These are phyloP conservation scores for Hirschfeldia incana DNA, from an alignment of 345 rosid genomes.

Conservation along the genomic window DNA sequence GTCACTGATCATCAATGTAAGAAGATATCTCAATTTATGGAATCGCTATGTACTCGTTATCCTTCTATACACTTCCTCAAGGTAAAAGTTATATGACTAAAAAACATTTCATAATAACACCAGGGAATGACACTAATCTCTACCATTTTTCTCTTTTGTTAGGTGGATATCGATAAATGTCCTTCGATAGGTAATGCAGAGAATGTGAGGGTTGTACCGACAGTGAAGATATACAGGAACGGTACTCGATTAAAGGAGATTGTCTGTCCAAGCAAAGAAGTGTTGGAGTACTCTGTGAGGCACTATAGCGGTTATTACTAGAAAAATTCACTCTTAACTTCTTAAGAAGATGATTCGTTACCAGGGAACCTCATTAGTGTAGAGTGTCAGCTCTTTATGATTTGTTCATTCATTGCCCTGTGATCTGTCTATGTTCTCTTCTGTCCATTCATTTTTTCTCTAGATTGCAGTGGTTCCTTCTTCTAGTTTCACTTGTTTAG, in stretches of 20 bases:
- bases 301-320: constrained; percentile 74
- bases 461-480: constrained; percentile 32
- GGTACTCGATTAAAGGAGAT: constrained; percentile 38
- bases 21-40: constrained; percentile 77
- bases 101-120: not conserved
- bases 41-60: constrained; percentile 70
- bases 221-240: constrained; percentile 40
- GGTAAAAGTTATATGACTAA: constrained; percentile 47
- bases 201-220: constrained; percentile 40
- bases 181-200: constrained; percentile 36
- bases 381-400: constrained; percentile 33
- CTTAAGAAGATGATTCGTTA: constrained; percentile 11
- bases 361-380: constrained; percentile 28
- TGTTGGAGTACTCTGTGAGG: constrained; percentile 51
- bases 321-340: constrained; percentile 8
- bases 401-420: constrained; percentile 42
- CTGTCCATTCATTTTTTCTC: constrained; percentile 27
- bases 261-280: constrained; percentile 42
- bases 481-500: constrained; percentile 36
- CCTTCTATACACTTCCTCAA: constrained; percentile 89
- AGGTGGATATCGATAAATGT: constrained; percentile 45
- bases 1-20: constrained; percentile 67
- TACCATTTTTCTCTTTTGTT: not conserved
- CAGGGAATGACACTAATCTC: not conserved
- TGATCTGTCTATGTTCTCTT: constrained; percentile 27